Percentiles rank a stretch among this genome's conserved stretches.
Conservation (phyloP, 495 filamentous ascomycete genomes). For the Hypoxylon perforatum region DNA sequence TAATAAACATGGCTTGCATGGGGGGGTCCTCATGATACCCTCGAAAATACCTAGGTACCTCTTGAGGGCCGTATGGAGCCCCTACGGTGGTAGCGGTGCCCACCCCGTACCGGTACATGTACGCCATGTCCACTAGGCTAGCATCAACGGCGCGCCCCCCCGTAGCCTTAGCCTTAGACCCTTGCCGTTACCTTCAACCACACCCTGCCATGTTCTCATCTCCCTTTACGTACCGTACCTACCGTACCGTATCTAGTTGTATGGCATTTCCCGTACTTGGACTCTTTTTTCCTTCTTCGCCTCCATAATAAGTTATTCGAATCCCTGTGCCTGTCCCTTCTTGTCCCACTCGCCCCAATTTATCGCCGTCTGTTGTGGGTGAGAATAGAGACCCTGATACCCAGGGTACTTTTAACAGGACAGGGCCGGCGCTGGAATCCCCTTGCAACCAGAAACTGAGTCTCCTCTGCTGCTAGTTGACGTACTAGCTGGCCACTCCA, state of each 20-base stretch:
- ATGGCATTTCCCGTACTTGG: slow-evolving; percentile 36
- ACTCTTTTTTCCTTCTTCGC: slow-evolving; percentile 21
- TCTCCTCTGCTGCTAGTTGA: slow-evolving; percentile 43
- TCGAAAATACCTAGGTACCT: too few species aligned
- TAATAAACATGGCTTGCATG: slow-evolving; percentile 17
- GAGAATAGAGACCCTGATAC: slow-evolving; percentile 37
- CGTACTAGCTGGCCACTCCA: slow-evolving; percentile 43
- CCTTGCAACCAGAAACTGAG: slow-evolving; percentile 12
- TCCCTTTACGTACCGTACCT: slow-evolving; percentile 38
- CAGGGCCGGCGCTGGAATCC: slow-evolving; percentile 30
- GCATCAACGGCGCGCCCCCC: slow-evolving; percentile 29
- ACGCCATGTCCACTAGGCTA: not conserved
- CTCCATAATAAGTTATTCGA: slow-evolving; percentile 32
- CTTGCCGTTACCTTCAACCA: slow-evolving; percentile 43
- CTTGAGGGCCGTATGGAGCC: too few species aligned
- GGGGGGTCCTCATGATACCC: slow-evolving; percentile 17
- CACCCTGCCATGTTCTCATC: slow-evolving; percentile 45
- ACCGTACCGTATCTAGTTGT: slow-evolving; percentile 14
- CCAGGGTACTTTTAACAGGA: slow-evolving; percentile 30
- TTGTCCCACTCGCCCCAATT: slow-evolving; percentile 45
- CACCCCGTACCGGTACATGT: slow-evolving; percentile 41
- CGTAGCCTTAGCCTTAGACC: slow-evolving; percentile 40
- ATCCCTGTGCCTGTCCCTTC: slow-evolving; percentile 34
- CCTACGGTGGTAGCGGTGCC: not conserved
- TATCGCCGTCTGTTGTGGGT: slow-evolving; percentile 35